Percentiles rank a stretch among this genome's conserved stretches.
Evolutionary conservation across 768 basidiomycete genomes (phyloP).

Genomic region (Lentinula aciculospora): DNA sequence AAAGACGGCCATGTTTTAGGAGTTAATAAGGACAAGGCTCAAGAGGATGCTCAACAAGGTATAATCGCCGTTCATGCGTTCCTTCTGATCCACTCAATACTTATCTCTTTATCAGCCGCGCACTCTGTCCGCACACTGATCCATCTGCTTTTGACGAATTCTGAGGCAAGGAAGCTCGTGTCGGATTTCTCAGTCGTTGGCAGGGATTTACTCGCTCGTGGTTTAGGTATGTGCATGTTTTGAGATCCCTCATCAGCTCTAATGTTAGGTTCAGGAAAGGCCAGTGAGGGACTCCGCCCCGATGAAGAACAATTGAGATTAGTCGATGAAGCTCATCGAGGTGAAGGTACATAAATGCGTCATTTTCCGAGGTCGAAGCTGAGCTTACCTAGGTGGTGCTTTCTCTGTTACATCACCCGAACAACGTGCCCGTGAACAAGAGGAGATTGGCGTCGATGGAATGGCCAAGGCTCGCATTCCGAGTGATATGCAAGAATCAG

Average conservation of each 20-base stretch:
- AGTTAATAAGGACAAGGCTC: constrained; percentile 48
- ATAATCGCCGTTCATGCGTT: constrained; percentile 9
- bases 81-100: not conserved
- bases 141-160: constrained; percentile 86
- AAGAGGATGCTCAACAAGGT: constrained; percentile 64
- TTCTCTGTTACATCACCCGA: not conserved
- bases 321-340: constrained; percentile 66
- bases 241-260: not conserved
- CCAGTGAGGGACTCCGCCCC: constrained; percentile 66
- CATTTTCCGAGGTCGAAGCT: no score
- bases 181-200: constrained; percentile 74
- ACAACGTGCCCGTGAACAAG: constrained; percentile 13
- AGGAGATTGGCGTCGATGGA: constrained; percentile 13
- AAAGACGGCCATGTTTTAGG: constrained; percentile 31
- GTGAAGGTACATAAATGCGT: not conserved
- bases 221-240: constrained; percentile 27
- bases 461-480: constrained; percentile 1
- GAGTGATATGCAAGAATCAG: constrained; percentile 12
- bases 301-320: constrained; percentile 49
- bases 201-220: constrained; percentile 77
- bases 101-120: constrained; percentile 53
- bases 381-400: constrained; percentile 15
- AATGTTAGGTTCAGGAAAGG: constrained; percentile 34
- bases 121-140: constrained; percentile 85
- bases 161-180: constrained; percentile 85